Percentiles rank a stretch among this genome's conserved stretches.
These are phyloP conservation scores for Pseudonitzschia multistriata DNA, from an alignment of 108 stramenopile genomes.

Conservation along the genomic window DNA sequence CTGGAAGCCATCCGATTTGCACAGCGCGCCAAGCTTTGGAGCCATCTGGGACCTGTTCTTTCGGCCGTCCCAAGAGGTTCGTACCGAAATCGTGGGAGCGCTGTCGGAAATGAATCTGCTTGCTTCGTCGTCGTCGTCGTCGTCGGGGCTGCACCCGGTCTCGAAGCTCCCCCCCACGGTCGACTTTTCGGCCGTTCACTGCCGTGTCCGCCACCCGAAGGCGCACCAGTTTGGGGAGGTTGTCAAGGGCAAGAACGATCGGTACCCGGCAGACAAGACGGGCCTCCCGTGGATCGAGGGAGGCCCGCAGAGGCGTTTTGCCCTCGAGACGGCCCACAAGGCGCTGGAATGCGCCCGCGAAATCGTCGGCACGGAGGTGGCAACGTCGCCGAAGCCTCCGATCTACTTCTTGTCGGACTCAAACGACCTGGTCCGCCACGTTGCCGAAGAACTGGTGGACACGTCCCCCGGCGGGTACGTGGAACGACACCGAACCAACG, in stretches of 20 bases:
- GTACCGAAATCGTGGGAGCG: conserved; percentile 1
- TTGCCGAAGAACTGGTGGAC: conserved; percentile 35
- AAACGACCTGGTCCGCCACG: conserved; percentile 53
- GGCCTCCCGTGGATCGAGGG: conserved; percentile 49
- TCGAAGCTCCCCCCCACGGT: background rate
- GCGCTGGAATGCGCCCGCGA: conserved; percentile 44
- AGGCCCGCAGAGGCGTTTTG: conserved; percentile 28
- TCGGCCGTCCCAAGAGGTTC: conserved; percentile 32
- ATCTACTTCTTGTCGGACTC: conserved; percentile 60
- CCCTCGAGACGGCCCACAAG: conserved; percentile 37
- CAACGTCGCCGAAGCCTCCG: background rate
- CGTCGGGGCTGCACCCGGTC: background rate
- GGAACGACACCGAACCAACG: background rate
- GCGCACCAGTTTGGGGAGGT: conserved; percentile 19
- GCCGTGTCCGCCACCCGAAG: conserved; percentile 66
- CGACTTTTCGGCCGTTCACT: conserved; percentile 46
- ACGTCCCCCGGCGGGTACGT: background rate
- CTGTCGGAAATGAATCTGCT: background rate
- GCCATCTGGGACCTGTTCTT: conserved; percentile 50
- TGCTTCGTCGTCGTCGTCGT: no score
- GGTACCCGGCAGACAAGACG: conserved; percentile 58
- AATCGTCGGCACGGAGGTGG: background rate
- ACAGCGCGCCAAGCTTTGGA: conserved; percentile 44
- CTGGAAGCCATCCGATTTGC: conserved; percentile 18
- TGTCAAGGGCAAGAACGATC: conserved; percentile 38